Base-by-base conservation (phyloP, 768 basidiomycete genomes). In the Termitomyces sp. region DNA sequence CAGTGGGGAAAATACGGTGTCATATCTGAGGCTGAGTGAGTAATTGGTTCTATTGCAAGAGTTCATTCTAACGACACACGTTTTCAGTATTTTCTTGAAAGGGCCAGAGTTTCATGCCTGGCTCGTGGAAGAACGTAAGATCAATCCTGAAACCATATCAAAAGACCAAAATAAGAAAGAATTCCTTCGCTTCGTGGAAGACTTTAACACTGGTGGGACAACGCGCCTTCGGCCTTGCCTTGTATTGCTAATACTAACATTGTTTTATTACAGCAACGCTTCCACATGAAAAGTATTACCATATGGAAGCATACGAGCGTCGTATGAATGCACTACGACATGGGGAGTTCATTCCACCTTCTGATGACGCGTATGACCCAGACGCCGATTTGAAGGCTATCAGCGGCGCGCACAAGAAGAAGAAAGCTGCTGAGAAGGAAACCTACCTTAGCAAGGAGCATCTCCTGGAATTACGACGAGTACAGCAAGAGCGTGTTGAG, bases 221-320 rank as follows among this genome's bases (percentile, higher is more conserved):
- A n/a, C 20, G 61, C 46, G 23, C 23, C 40, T 57, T n/a, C 23
- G 13, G 12, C 40, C n/a, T 33, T 13, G n/a, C 33, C 20, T 57
- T 26, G 18, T 57, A 10, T 30, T 4, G 12, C 38, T 33, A 36
- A 53, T 4, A 18, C 38, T 33, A 36, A 53, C 49, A 50, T 41
- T 41, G 28, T n/a, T 46, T 41, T 50, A 36, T 9, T 55, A 20
- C 58, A 94, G 94, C 93, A 14, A 97, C 95, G 3, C 79, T 97
- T 3, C 92, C 95, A 10, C 90, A 96, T 67, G 93, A 95, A 70
- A 97, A 97, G 70, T 97, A 95, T 72, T 96, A 96, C 71, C 84
- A 95, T 68, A 93, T 95, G 82, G 86, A 85, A 56, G 81, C 83
- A 5, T 94, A 93, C 69, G 92, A 95, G 61, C 78, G 78, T 23